These are phyloP conservation scores for Termitomyces sp. DNA, from an alignment of 768 basidiomycete genomes.

Conservation along the genomic window DNA sequence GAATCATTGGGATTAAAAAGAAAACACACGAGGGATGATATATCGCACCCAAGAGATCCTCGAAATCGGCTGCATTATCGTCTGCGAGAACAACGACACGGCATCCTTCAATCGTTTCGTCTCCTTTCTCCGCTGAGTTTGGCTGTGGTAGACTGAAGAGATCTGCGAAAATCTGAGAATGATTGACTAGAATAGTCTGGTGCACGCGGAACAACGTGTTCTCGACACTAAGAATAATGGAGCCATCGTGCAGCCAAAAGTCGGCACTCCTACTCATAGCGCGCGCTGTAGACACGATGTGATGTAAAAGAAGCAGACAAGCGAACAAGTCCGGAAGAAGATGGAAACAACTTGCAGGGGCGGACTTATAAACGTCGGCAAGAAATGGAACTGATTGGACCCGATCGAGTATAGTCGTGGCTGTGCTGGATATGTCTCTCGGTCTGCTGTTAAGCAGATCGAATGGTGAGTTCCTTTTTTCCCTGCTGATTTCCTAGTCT, in stretches of 20 bases:
- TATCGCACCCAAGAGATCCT: constrained; percentile 43
- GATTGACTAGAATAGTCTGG: constrained; percentile 40
- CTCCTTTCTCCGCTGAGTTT: constrained; percentile 9
- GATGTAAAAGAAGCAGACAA: background rate
- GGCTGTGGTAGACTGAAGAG: constrained; percentile 58
- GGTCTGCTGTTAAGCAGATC: no score
- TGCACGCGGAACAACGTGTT: constrained; percentile 38
- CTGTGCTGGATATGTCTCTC: background rate
- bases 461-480: background rate
- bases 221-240: constrained; percentile 36
- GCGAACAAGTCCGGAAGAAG: background rate
- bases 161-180: constrained; percentile 63
- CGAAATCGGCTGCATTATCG: constrained; percentile 42
- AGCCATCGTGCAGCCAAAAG: constrained; percentile 44
- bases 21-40: constrained; percentile 41
- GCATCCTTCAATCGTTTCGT: constrained; percentile 41
- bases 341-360: background rate
- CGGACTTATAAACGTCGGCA: background rate
- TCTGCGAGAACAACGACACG: constrained; percentile 41
- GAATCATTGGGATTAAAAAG: background rate
- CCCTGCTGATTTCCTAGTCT: no score
- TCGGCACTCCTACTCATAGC: constrained; percentile 11
- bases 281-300: background rate
- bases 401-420: background rate
- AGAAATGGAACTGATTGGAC: background rate